phyloP scores from a whole-genome alignment of 768 basidiomycete species.

The Collybia nuda region DNA sequence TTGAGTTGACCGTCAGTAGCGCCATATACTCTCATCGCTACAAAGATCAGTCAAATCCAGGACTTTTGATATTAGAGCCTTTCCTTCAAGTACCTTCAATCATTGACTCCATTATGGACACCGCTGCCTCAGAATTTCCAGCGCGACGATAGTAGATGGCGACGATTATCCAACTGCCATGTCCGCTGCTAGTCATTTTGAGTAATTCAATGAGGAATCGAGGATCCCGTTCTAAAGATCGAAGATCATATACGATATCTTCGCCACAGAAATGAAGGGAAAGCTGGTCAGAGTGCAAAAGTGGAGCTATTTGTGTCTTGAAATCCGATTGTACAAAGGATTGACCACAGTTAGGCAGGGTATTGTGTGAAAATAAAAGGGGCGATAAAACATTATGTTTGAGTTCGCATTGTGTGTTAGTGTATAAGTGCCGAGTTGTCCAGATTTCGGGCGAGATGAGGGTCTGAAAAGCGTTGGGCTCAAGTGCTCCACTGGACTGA shows the following conservation, averaged over 20 bases:
- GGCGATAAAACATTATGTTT: too few relatives aligned
- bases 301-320: too few relatives aligned
- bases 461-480: too few relatives aligned
- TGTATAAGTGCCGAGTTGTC: too few relatives aligned
- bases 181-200: constrained; percentile 41
- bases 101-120: constrained; percentile 43
- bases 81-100: constrained; percentile 38
- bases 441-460: too few relatives aligned
- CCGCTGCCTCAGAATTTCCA: constrained; percentile 44
- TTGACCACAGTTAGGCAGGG: too few relatives aligned
- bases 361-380: too few relatives aligned
- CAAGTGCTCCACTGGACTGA: too few relatives aligned
- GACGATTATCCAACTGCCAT: constrained; percentile 56
- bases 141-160: constrained; percentile 51
- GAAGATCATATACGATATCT: constrained; percentile 40
- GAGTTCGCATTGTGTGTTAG: too few relatives aligned
- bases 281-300: constrained; percentile 12
- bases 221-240: constrained; percentile 42
- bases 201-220: constrained; percentile 44
- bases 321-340: too few relatives aligned
- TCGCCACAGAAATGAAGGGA: constrained; percentile 38
- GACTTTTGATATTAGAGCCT: neutral
- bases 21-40: constrained; percentile 40
- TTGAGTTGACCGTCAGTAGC: constrained; percentile 38
- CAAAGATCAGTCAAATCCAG: constrained; percentile 3